Evolutionary conservation across 2,329 filamentous ascomycete species (phyloP), one percentile per base, ranked within the genome.

Genomic region (Trichocomaceae sp.): DNA sequence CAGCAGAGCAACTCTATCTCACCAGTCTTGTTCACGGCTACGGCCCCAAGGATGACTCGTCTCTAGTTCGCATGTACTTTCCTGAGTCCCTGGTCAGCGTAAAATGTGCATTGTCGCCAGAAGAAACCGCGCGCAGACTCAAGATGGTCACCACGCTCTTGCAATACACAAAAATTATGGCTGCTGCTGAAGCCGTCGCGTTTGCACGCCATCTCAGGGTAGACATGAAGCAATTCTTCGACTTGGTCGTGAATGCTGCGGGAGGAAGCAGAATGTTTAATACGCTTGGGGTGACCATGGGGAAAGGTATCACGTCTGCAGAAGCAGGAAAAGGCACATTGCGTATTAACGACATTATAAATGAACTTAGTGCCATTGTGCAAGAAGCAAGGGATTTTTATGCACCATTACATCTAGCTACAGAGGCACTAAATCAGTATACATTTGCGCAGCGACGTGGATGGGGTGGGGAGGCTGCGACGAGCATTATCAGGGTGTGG

Each of bases 1-100:
- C 78, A 0, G 83, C 84, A 10, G 85, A 88, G 69, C 83, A 86
- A 66, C 76, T 80, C 26, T 87, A 86, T 64, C 78, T 85, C 54
- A 70, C 80, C 26, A 82, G 78, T 13, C 67, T 86, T 7, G 74
- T 79, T 22, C 78, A 79, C 41, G 85, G 84, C 9, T 83, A 75
- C 59, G 75, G 78, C 0, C 64, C 73, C 12, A 71, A 79, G 50
- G 80, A 83, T 59, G 80, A 83, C 59, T 78, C 79, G 1, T 75
- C 77, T 12, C 72, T 82, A 61, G 78, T 83, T 15, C 78, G 79
- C 51, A 72, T 82, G 49, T 83, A 82, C 68, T 69, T 61, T 51
- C 35, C 64, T 15, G 66, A 72, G 0, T 70, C 76, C 0, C 69
- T 79, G 12, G 58, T 69, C n/a, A 64, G 70, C 19, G 70, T 75